Conservation (phyloP, 257 asterid genomes). For the Paraleonurus japonicus region DNA sequence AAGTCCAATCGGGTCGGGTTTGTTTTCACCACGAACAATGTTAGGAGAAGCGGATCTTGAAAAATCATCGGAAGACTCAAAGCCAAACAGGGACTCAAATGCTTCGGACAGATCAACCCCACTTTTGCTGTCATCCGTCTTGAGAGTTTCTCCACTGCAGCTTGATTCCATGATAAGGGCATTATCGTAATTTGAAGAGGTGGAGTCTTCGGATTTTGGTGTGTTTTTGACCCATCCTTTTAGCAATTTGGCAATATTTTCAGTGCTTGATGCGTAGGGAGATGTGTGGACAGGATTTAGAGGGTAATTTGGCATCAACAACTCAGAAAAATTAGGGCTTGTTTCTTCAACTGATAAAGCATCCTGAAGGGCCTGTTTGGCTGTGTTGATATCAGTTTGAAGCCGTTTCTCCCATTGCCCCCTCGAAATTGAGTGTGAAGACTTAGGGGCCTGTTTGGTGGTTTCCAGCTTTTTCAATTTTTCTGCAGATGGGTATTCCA, state of each 20-base stretch:
- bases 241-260: conserved; percentile 64
- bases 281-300: neutral
- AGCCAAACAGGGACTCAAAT: conserved; percentile 54
- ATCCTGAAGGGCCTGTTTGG: conserved; percentile 70
- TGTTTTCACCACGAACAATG: conserved; percentile 23
- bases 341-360: conserved; percentile 46
- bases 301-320: neutral
- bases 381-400: conserved; percentile 63
- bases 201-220: conserved; percentile 24
- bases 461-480: conserved; percentile 45
- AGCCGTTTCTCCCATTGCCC: conserved; percentile 81
- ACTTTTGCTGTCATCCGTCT: conserved; percentile 27
- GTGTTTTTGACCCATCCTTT: conserved; percentile 47
- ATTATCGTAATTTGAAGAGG: neutral
- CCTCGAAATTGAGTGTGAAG: conserved; percentile 36
- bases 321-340: neutral
- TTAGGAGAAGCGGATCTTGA: conserved; percentile 44
- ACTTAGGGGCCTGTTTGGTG: conserved; percentile 16
- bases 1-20: conserved; percentile 29
- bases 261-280: conserved; percentile 61
- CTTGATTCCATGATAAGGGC: neutral
- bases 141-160: neutral
- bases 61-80: conserved; percentile 46
- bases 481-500: conserved; percentile 84
- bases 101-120: conserved; percentile 44